A percentile compares a stretch with the other conserved stretches of the same genome.
phyloP scores from a whole-genome alignment of 2,329 filamentous ascomycete species.

The Aotearoamyces nothofagi region DNA sequence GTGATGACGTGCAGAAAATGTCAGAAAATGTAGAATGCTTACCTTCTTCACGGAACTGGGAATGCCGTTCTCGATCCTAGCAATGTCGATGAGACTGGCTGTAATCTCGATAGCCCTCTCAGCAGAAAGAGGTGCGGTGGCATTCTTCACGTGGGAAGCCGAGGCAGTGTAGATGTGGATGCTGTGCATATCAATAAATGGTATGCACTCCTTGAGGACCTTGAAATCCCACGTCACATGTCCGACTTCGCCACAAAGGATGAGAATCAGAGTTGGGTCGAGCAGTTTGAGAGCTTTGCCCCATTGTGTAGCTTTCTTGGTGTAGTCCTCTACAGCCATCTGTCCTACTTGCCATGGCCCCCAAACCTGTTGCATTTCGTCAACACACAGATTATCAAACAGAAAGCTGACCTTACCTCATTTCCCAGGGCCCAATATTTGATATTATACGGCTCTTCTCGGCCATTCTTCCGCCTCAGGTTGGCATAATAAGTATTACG shows the following conservation, averaged over 20 bases:
- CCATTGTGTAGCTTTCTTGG: conserved; percentile 41
- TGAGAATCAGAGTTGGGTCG: conserved; percentile 43
- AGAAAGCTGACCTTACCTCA: conserved; percentile 28
- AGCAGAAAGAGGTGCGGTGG: conserved; percentile 39
- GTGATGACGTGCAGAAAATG: conserved; percentile 27
- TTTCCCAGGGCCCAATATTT: conserved; percentile 84
- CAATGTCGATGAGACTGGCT: conserved; percentile 44
- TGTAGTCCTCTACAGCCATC: conserved; percentile 39
- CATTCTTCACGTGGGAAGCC: conserved; percentile 29
- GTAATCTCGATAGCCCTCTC: conserved; percentile 51
- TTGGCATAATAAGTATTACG: conserved; percentile 71
- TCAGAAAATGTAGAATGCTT: conserved; percentile 24
- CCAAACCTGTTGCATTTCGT: conserved; percentile 13
- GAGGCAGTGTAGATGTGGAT: conserved; percentile 49
- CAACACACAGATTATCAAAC: no score
- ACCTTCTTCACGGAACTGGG: conserved; percentile 11
- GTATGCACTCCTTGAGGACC: conserved; percentile 43
- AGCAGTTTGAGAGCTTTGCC: conserved; percentile 40
- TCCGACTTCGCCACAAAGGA: conserved; percentile 49
- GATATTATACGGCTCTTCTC: conserved; percentile 62
- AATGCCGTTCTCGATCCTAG: conserved; percentile 38
- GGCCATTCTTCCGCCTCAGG: conserved; percentile 59
- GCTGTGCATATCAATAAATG: conserved; percentile 49
- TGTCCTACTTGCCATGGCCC: conserved; percentile 33
- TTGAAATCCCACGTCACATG: conserved; percentile 46